Evolutionary conservation across 768 basidiomycete genomes (phyloP).

Genomic region (Russula vinacea): DNA sequence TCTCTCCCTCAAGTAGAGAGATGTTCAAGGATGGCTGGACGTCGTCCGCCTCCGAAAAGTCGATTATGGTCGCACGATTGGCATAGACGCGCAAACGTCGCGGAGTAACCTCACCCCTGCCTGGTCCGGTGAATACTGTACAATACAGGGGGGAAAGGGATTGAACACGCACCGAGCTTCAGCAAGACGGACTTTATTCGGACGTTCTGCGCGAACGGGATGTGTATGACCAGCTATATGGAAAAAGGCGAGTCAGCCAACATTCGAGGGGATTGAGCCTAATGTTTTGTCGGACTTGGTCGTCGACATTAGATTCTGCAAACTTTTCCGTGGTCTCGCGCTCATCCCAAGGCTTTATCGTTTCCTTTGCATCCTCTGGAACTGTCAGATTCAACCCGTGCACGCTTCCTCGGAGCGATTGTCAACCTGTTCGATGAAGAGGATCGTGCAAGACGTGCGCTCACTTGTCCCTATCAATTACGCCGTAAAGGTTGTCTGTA

Average conservation of each 20-base stretch:
- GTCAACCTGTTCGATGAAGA: slow-evolving; percentile 16
- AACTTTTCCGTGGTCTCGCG: slow-evolving; percentile 63
- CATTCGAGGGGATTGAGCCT: background rate
- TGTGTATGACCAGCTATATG: slow-evolving; percentile 73
- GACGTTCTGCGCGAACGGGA: slow-evolving; percentile 79
- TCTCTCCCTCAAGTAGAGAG: slow-evolving; percentile 66
- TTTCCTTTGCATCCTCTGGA: slow-evolving; percentile 72
- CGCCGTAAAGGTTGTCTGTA: slow-evolving; percentile 51
- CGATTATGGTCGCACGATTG: slow-evolving; percentile 71
- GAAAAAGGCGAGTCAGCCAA: background rate
- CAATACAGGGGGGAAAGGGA: slow-evolving; percentile 2
- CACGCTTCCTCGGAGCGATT: slow-evolving; percentile 47
- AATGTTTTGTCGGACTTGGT: slow-evolving; percentile 55
- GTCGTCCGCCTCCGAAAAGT: slow-evolving; percentile 69
- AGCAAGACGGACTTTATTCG: slow-evolving; percentile 69
- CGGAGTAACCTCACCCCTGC: slow-evolving; percentile 74
- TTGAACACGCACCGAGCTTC: slow-evolving; percentile 56
- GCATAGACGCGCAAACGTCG: slow-evolving; percentile 72
- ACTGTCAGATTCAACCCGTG: slow-evolving; percentile 75
- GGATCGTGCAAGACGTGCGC: slow-evolving; percentile 9
- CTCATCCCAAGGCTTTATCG: slow-evolving; percentile 82
- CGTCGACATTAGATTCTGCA: slow-evolving; percentile 79
- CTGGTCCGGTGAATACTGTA: slow-evolving; percentile 38
- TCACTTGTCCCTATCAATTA: slow-evolving; percentile 64
- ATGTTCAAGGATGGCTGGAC: slow-evolving; percentile 70